phyloP scores from a whole-genome alignment of 2,329 filamentous ascomycete species.

The Botryosphaeria dothidea region DNA sequence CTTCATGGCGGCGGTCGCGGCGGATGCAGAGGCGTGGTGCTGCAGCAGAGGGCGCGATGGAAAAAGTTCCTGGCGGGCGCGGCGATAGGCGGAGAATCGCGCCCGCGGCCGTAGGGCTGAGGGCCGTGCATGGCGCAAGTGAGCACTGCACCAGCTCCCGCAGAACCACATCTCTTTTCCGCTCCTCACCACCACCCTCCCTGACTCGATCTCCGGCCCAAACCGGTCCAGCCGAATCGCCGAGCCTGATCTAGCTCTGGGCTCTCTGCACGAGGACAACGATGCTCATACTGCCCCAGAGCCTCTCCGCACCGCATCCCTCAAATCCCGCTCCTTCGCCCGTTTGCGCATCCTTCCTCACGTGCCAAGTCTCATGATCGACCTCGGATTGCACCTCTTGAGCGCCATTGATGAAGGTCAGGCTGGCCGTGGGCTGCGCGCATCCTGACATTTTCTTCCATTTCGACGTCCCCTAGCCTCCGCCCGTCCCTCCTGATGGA shows the following conservation, averaged over 20 bases:
- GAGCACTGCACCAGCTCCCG: not conserved
- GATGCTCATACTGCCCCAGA: not conserved
- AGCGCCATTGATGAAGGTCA: conserved; percentile 24
- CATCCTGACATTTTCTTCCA: conserved; percentile 15
- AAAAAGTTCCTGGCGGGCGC: conserved; percentile 14
- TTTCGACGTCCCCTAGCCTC: conserved; percentile 21
- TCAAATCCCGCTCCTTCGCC: not conserved
- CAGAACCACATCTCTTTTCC: not conserved
- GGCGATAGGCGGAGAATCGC: conserved; percentile 8
- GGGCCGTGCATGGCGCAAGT: not conserved
- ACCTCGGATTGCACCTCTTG: conserved; percentile 40
- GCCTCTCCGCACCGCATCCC: not conserved
- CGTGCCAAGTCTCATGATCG: conserved; percentile 25
- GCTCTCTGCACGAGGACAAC: not conserved
- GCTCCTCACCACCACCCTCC: not conserved
- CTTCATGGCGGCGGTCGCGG: conserved; percentile 61
- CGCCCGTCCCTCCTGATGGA: conserved; percentile 11
- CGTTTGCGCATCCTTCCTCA: not conserved
- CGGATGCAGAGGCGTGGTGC: conserved; percentile 17
- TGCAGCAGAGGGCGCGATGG: not conserved
- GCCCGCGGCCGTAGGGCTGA: conserved; percentile 10
- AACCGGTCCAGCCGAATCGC: not conserved
- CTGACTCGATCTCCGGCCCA: not conserved
- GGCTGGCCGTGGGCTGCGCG: conserved; percentile 1
- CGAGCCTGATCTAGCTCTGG: not conserved